phyloP scores from a whole-genome alignment of 306 rosid species.

The Fragaria vesca region DNA sequence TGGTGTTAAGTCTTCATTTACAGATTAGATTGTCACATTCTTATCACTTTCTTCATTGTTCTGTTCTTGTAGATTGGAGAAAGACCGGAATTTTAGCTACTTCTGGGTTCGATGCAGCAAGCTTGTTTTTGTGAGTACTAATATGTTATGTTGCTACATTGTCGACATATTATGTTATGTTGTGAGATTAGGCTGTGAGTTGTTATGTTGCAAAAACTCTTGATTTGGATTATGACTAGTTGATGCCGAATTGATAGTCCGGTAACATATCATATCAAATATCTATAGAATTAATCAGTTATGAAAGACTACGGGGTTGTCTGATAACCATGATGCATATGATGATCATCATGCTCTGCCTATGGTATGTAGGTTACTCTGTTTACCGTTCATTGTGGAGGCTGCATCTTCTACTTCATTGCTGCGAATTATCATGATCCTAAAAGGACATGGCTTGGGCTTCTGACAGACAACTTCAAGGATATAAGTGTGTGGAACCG shows the following conservation, averaged over 20 bases:
- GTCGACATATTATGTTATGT: not conserved
- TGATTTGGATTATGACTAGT: too few species aligned
- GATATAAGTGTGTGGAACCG: conserved; percentile 1
- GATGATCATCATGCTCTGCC: conserved; percentile 19
- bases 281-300: too few species aligned
- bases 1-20: not conserved
- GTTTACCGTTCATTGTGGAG: conserved; percentile 57
- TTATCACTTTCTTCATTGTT: not conserved
- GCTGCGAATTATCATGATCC: conserved; percentile 30
- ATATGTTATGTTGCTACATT: not conserved
- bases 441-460: conserved; percentile 47
- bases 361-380: conserved; percentile 61
- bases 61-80: conserved; percentile 55
- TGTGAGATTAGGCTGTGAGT: not conserved
- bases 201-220: not conserved
- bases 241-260: too few species aligned
- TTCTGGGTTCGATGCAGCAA: conserved; percentile 65
- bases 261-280: too few species aligned
- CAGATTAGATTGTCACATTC: not conserved
- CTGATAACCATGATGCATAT: too few species aligned
- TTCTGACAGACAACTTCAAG: not conserved
- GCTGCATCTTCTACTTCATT: conserved; percentile 56
- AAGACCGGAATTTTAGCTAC: conserved; percentile 66
- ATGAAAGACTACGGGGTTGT: too few species aligned
- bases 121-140: conserved; percentile 68